A percentile compares a stretch with the other conserved stretches of the same genome.
Evolutionary conservation across 768 basidiomycete species (phyloP).

Genomic region (Piloderma croceum): DNA sequence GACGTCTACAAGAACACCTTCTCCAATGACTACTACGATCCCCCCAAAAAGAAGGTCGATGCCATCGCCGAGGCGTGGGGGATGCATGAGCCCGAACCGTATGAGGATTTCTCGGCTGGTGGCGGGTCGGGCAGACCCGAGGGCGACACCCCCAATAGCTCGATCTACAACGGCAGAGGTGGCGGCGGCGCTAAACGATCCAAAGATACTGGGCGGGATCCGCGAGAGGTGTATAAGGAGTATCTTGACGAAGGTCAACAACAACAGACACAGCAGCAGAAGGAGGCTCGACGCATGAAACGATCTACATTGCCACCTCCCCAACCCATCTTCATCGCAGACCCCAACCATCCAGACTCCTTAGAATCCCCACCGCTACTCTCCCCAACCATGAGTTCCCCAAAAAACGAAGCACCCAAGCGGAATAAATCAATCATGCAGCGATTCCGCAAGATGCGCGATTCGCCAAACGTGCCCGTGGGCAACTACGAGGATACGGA

Average conservation of each 20-base stretch:
- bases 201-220: conserved; percentile 47
- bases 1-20: conserved; percentile 38
- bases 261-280: conserved; percentile 19
- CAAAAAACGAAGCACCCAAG: conserved; percentile 47
- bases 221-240: conserved; percentile 41
- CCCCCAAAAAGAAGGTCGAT: conserved; percentile 81
- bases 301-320: conserved; percentile 69
- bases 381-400: conserved; percentile 36
- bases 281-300: conserved; percentile 31
- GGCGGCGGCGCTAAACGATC: conserved; percentile 27
- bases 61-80: conserved; percentile 92
- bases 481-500: conserved; percentile 33
- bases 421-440: conserved; percentile 83
- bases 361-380: conserved; percentile 39
- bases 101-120: conserved; percentile 84
- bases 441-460: conserved; percentile 84
- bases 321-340: conserved; percentile 73
- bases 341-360: no score
- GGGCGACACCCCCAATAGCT: conserved; percentile 57
- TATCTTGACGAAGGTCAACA: conserved; percentile 35
- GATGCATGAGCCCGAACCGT: conserved; percentile 87
- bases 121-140: conserved; percentile 48
- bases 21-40: conserved; percentile 47
- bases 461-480: conserved; percentile 79
- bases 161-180: conserved; percentile 65